These are phyloP conservation scores for Penicillium fuscoglaucum DNA, from an alignment of 2,329 filamentous ascomycete species.

Conservation along the genomic window DNA sequence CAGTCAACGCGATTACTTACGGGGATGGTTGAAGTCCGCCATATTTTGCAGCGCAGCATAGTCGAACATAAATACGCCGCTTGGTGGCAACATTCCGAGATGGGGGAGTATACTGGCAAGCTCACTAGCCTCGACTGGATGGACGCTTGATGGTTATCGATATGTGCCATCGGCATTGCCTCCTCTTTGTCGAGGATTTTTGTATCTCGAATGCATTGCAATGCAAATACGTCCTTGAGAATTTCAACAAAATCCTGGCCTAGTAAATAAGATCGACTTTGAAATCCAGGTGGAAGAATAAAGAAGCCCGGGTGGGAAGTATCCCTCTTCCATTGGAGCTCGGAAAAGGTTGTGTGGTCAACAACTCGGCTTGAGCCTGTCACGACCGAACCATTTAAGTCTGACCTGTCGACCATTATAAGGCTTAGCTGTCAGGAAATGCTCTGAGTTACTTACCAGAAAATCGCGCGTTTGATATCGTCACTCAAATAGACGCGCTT, in stretches of 20 bases:
- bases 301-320: not conserved
- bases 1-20: not conserved
- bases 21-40: not conserved
- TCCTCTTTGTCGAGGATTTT: not conserved
- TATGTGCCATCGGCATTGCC: not conserved
- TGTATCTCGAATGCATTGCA: not conserved
- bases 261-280: not conserved
- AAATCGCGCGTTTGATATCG: not conserved
- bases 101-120: not conserved
- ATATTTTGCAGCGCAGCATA: not conserved
- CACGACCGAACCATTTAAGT: not conserved
- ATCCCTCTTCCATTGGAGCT: not conserved
- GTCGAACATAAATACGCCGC: not conserved
- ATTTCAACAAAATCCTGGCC: not conserved
- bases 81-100: not conserved
- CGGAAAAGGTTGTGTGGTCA: not conserved
- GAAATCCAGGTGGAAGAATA: not conserved
- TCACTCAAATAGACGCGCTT: not conserved
- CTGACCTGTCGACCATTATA: not conserved
- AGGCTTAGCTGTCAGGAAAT: not conserved
- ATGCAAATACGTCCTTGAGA: not conserved
- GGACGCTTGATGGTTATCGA: not conserved
- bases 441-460: not conserved
- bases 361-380: not conserved
- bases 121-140: not conserved